phyloP scores from a whole-genome alignment of 2,329 filamentous ascomycete genomes.

The Exophiala lecanii-corni region DNA sequence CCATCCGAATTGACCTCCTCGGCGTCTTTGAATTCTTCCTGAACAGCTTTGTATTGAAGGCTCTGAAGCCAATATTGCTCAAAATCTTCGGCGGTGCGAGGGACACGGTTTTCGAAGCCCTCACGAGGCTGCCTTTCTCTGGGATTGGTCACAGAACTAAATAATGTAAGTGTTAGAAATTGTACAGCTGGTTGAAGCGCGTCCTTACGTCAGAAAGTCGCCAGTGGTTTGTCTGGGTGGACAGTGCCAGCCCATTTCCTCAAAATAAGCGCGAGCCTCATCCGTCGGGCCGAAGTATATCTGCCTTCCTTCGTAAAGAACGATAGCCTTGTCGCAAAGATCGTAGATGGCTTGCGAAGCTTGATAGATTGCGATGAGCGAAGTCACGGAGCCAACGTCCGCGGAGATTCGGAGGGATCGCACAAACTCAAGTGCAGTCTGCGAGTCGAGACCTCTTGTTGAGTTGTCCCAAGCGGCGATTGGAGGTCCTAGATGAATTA shows the following conservation, averaged over 20 bases:
- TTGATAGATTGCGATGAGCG: slow-evolving; percentile 55
- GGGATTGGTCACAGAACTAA: slow-evolving; percentile 54
- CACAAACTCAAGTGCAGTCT: slow-evolving; percentile 56
- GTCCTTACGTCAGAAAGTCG: slow-evolving; percentile 63
- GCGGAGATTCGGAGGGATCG: slow-evolving; percentile 48
- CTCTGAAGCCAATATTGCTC: slow-evolving; percentile 54
- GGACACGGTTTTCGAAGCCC: slow-evolving; percentile 43
- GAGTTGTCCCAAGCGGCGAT: slow-evolving; percentile 54
- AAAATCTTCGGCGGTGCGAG: slow-evolving; percentile 57
- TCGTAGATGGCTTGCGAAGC: slow-evolving; percentile 49
- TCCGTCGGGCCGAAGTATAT: slow-evolving; percentile 60
- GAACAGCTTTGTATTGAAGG: slow-evolving; percentile 51
- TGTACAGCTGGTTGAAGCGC: slow-evolving; percentile 46
- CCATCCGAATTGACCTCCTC: slow-evolving; percentile 52
- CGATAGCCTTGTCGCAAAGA: slow-evolving; percentile 65
- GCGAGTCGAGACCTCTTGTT: slow-evolving; percentile 49
- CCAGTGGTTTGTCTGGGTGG: slow-evolving; percentile 59
- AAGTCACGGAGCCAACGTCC: slow-evolving; percentile 46
- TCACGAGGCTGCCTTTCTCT: slow-evolving; percentile 43
- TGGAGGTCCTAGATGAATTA: slow-evolving; percentile 32
- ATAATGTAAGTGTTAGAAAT: neutral
- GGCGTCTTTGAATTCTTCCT: slow-evolving; percentile 48
- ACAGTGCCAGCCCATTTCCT: slow-evolving; percentile 60
- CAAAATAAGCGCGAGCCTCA: slow-evolving; percentile 61
- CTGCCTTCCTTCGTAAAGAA: slow-evolving; percentile 62